Conservation (phyloP, 768 basidiomycete species). For the Tricholoma sp. region DNA sequence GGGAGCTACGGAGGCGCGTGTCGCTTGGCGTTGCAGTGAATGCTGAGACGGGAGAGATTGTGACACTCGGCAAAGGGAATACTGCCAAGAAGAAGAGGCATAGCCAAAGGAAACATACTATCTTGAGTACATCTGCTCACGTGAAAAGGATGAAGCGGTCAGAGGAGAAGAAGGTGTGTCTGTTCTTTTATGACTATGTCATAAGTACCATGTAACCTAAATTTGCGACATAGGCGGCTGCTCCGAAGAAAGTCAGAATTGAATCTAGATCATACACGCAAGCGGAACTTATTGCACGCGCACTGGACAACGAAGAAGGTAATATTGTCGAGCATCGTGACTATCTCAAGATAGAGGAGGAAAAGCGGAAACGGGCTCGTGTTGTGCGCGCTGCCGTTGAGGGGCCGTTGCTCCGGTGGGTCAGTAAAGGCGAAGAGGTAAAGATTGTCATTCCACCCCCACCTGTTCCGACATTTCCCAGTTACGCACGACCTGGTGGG, state of each 20-base stretch:
- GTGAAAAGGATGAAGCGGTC: constrained; percentile 60
- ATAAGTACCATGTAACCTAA: not conserved
- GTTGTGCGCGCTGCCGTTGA: constrained; percentile 57
- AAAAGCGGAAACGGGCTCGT: constrained; percentile 65
- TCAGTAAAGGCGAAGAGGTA: constrained; percentile 59
- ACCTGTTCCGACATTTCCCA: not conserved
- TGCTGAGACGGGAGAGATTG: constrained; percentile 56
- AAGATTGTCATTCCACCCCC: constrained; percentile 37
- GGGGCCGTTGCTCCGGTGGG: constrained; percentile 68
- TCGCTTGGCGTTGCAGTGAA: constrained; percentile 51
- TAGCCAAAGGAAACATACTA: constrained; percentile 62
- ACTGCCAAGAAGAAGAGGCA: constrained; percentile 36
- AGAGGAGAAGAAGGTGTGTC: constrained; percentile 53
- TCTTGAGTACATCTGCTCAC: constrained; percentile 67
- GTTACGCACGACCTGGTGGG: constrained; percentile 9
- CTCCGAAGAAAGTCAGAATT: constrained; percentile 57
- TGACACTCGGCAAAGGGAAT: constrained; percentile 25
- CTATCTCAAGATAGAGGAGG: constrained; percentile 77
- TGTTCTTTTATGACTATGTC: not conserved
- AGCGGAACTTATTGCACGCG: constrained; percentile 77
- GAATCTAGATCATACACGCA: constrained; percentile 59
- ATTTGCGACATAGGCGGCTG: constrained; percentile 38
- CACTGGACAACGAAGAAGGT: constrained; percentile 82
- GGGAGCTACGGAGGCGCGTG: constrained; percentile 41
- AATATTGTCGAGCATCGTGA: constrained; percentile 75